Conservation (phyloP, 371 early-diverging fungal species). For the Lichtheimia corymbifera region DNA sequence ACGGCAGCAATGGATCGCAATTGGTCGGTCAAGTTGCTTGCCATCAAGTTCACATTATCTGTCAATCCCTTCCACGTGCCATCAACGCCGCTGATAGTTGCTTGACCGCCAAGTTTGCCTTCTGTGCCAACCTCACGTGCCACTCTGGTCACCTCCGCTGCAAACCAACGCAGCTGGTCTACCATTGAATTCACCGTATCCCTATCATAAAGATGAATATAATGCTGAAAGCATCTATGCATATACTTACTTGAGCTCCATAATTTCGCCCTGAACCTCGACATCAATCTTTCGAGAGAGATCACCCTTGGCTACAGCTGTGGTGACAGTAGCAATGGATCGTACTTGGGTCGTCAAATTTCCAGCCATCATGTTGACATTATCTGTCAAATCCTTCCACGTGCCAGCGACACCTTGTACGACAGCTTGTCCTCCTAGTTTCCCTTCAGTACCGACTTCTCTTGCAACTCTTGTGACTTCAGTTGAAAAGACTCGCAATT, state of each 20-base stretch:
- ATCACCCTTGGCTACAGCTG: constrained; percentile 53
- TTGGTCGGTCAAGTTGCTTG: constrained; percentile 52
- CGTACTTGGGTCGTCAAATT: constrained; percentile 47
- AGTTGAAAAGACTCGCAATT: no score
- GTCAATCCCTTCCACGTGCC: constrained; percentile 14
- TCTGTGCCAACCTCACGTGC: constrained; percentile 35
- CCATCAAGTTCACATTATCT: constrained; percentile 32
- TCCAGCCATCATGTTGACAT: constrained; percentile 57
- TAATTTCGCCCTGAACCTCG: constrained; percentile 46
- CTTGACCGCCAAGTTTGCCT: constrained; percentile 33
- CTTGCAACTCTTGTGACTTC: no score
- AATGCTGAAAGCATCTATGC: constrained; percentile 4
- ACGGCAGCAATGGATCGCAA: constrained; percentile 51
- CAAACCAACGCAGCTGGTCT: constrained; percentile 40
- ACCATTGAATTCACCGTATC: constrained; percentile 34
- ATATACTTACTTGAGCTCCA: constrained; percentile 42
- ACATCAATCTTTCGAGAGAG: constrained; percentile 34
- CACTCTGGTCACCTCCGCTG: constrained; percentile 38
- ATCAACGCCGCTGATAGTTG: constrained; percentile 30
- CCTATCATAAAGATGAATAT: neutral
- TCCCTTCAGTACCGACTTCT: no score
- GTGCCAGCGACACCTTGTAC: constrained; percentile 45
- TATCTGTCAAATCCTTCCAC: constrained; percentile 62
- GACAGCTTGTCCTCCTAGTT: no score
- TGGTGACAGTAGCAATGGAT: constrained; percentile 48